phyloP scores from a whole-genome alignment of 2,329 filamentous ascomycete genomes.

The Colletotrichum sp. region DNA sequence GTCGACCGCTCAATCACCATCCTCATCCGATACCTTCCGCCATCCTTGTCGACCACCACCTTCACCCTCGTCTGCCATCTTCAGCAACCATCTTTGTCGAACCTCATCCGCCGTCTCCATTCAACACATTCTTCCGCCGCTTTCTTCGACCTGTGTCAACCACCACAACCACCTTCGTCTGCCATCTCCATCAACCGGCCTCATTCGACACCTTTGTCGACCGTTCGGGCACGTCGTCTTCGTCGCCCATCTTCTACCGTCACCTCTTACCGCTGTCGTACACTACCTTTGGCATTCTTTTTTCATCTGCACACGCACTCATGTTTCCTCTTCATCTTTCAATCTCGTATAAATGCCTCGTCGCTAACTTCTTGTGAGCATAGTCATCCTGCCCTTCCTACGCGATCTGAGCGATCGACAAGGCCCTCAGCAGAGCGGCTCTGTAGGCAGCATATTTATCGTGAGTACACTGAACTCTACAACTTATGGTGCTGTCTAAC shows the following conservation, averaged over 20 bases:
- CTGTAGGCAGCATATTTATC: background rate
- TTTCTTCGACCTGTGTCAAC: too few relatives aligned
- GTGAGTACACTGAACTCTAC: too few relatives aligned
- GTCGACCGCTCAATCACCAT: too few relatives aligned
- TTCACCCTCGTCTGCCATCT: too few relatives aligned
- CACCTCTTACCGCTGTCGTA: background rate
- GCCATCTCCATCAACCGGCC: too few relatives aligned
- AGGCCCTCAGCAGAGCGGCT: background rate
- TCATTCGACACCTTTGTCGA: background rate
- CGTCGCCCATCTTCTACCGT: background rate
- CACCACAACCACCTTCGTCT: background rate
- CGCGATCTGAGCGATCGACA: background rate
- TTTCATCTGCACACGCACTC: background rate
- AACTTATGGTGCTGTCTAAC: too few relatives aligned
- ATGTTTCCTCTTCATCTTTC: background rate
- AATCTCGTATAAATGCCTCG: background rate
- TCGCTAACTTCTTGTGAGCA: background rate
- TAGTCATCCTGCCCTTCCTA: background rate
- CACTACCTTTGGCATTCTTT: background rate
- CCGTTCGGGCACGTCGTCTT: background rate
- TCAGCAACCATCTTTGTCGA: too few relatives aligned
- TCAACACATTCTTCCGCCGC: too few relatives aligned
- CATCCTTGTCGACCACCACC: too few relatives aligned
- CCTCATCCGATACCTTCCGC: too few relatives aligned
- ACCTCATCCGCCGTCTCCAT: too few relatives aligned